Conservation (phyloP, 140 eudicot species). For the Flaveria floridana region DNA sequence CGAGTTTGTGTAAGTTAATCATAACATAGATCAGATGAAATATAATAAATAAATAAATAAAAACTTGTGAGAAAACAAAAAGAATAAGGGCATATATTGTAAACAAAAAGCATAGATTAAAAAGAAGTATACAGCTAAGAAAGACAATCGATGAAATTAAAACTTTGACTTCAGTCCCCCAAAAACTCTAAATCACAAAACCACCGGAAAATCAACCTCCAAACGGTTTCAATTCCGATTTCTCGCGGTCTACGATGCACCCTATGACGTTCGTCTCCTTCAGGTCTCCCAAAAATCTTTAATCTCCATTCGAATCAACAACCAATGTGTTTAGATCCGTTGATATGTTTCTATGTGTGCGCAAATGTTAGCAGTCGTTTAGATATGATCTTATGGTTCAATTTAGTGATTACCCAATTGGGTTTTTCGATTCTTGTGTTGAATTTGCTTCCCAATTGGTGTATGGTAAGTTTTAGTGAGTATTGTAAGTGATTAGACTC, state of each 20-base stretch:
- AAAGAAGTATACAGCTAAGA: slow-evolving; percentile 26
- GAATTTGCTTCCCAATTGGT: not conserved
- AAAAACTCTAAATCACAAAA: slow-evolving; percentile 26
- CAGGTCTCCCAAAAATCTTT: slow-evolving; percentile 25
- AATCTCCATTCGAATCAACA: not conserved
- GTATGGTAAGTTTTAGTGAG: slow-evolving; percentile 17
- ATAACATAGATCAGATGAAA: too few species aligned
- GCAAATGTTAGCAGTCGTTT: slow-evolving; percentile 16
- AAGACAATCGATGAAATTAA: slow-evolving; percentile 31
- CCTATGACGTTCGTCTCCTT: slow-evolving; percentile 33
- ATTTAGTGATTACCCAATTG: slow-evolving; percentile 12
- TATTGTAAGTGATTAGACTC: slow-evolving; percentile 26
- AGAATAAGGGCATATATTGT: not conserved
- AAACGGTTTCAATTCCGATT: slow-evolving; percentile 34
- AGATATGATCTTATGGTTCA: slow-evolving; percentile 22
- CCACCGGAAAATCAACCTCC: slow-evolving; percentile 29
- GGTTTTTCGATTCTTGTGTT: not conserved
- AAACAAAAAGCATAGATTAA: slow-evolving; percentile 10
- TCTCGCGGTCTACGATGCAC: slow-evolving; percentile 25
- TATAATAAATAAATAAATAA: too few species aligned
- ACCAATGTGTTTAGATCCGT: slow-evolving; percentile 22
- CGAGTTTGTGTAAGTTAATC: too few species aligned
- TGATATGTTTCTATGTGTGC: slow-evolving; percentile 22
- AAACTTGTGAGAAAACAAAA: not conserved
- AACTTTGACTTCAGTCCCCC: slow-evolving; percentile 36